Conservation (phyloP, 495 filamentous ascomycete species). For the Thermochaetoides thermophila region DNA sequence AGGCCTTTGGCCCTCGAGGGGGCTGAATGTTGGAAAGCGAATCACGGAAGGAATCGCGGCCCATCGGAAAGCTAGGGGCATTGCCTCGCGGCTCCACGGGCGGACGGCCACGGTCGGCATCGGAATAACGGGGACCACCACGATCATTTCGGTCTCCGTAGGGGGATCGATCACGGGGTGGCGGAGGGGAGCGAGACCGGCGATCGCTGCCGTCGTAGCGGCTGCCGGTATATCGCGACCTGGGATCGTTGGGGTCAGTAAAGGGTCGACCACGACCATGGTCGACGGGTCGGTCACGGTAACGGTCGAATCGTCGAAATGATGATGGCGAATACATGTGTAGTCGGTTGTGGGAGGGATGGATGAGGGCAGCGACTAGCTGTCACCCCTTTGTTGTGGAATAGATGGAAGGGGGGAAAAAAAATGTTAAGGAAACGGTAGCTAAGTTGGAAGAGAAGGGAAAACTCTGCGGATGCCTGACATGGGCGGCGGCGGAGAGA, state of each 20-base stretch:
- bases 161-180: conserved; percentile 40
- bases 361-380: too few relatives aligned
- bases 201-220: conserved; percentile 33
- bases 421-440: too few relatives aligned
- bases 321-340: background rate
- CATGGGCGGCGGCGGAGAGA: too few relatives aligned
- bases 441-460: too few relatives aligned
- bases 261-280: background rate
- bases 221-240: conserved; percentile 31
- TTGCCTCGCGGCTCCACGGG: conserved; percentile 35
- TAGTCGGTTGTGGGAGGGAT: too few relatives aligned
- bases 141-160: conserved; percentile 33
- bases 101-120: conserved; percentile 32
- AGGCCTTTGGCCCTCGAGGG: conserved; percentile 55
- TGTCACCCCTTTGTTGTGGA: too few relatives aligned
- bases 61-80: conserved; percentile 29
- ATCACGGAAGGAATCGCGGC: conserved; percentile 35
- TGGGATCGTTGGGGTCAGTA: conserved; percentile 16
- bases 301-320: background rate
- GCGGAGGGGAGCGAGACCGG: conserved; percentile 37
- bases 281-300: background rate
- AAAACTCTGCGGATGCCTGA: too few relatives aligned
- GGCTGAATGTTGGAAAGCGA: conserved; percentile 32
- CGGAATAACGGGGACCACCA: conserved; percentile 29
- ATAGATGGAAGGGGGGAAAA: too few relatives aligned